Base-by-base conservation (phyloP, 192 early-diverging fungal species). In the Coemansia sp. region DNA sequence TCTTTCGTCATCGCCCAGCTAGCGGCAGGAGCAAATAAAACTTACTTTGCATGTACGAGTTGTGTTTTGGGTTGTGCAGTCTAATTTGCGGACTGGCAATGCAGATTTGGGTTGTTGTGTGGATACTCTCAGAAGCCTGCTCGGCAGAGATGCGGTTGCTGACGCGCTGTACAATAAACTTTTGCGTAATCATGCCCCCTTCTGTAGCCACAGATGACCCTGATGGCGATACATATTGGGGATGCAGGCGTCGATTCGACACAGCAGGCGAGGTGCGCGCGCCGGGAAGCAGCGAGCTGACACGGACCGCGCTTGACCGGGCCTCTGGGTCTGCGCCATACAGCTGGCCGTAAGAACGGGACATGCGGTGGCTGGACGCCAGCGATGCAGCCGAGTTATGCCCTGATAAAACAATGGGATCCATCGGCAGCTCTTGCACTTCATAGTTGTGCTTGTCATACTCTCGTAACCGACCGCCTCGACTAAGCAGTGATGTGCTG, bases 241-340 rank as follows among this genome's bases (percentile, higher is more conserved):
- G 47, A 34, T 56, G 60, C 15, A 34, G 41, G 17, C 58, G 62
- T 39, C 62, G 52, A 15, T 48, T 17, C 11, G 56, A 15, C n/a
- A 41, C 36, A 26, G 43, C 28, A 15, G 56, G 64, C 44, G 71
- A 59, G 9, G 55, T 28, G 18, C 71, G 50, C 16, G 66, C 67
- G 40, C 66, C 62, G 5, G 73, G 67, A 3, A 76, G 51, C 26
- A 76, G 63, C 46, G 73, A 58, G 44, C 66, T 69, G 46, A 76
- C 73, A 12, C 40, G 66, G n/a, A 69, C 73, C 5, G 73, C 54
- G 39, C 63, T 51, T 46, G 63, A 58, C 44, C 73, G 73, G 12
- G 55, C 67, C 11, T 76, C 73, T 5, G 46, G 38, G 20, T 76
- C 73, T 18, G 55, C 14, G 12, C 49, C 51, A 40, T 61, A 54